Base-by-base conservation (phyloP, 129 eudicot species). In the Sambucus nigra region DNA sequence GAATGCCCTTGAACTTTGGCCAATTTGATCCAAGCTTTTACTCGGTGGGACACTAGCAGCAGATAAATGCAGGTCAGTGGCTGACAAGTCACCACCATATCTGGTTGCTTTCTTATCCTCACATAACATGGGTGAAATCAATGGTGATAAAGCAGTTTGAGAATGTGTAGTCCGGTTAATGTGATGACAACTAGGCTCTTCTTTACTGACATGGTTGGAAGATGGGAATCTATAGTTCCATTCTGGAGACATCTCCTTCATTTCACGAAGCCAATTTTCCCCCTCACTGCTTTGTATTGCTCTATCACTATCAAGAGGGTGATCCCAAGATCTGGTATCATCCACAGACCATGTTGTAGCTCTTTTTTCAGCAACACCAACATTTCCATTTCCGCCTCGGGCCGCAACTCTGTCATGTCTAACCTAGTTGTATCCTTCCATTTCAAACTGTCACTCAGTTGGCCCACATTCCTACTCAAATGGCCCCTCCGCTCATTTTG, bases 251-350 rank as follows among this genome's bases (percentile, higher is more conserved):
- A 25, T 13, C 46, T 59, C 64, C n/a, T n/a, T n/a, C 50, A 42
- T 44, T 25, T 59, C 54, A 44, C 23, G 29, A 18, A 19, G 53
- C 38, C 0, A 24, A 6, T 40, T 27, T 16, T 19, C 53, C 14
- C 53, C 26, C 12, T 28, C 42, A 46, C 15, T 27, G 6, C 20
- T 28, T 58, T 16, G 25, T 16, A 17, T 25, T 5, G 26, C 51
- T n/a, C 26, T 46, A 25, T 41, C 51, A 41, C 16, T 17, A 25
- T 58, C 51, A 23, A 58, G 24, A 10, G 0, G 38, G 14, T 27
- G 64, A 46, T 6, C 44, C 29, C 29, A 26, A 25, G 44, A 58
- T 24, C 63, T 58, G 51, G 11, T 53, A n/a, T n/a, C n/a, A n/a
- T n/a, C n/a, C n/a, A n/a, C n/a, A n/a, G n/a, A n/a, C n/a, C n/a